Conservation (phyloP, 1,139 yeast genomes). For the Suhomyces taliae region DNA sequence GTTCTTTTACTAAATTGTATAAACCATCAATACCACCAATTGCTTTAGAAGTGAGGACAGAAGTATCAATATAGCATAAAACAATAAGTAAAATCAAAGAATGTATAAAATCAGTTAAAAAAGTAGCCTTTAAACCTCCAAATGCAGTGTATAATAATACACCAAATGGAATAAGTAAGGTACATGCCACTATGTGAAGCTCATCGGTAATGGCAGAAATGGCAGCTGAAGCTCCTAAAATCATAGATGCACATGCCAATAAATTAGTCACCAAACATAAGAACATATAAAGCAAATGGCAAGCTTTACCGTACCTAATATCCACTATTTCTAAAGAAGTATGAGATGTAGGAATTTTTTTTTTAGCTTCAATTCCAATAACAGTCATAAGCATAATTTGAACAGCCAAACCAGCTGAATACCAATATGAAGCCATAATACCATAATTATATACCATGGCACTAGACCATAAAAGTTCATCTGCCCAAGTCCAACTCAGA, state of each 20-base stretch:
- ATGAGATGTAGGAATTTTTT: conserved; percentile 31
- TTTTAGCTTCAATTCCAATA: conserved; percentile 31
- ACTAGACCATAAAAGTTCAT: conserved; percentile 26
- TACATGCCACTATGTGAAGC: conserved; percentile 32
- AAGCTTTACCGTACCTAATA: conserved; percentile 29
- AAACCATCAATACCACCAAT: conserved; percentile 33
- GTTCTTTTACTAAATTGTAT: conserved; percentile 21
- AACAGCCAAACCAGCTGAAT: conserved; percentile 29
- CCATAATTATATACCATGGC: conserved; percentile 32
- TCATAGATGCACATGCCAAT: conserved; percentile 35
- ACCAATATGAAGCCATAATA: conserved; percentile 26
- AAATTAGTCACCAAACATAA: conserved; percentile 33
- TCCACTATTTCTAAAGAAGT: conserved; percentile 33
- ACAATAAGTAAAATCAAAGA: conserved; percentile 35
- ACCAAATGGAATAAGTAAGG: conserved; percentile 38
- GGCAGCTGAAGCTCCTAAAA: conserved; percentile 37
- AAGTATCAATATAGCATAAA: conserved; percentile 27
- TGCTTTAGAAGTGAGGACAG: conserved; percentile 24
- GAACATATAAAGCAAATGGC: conserved; percentile 33
- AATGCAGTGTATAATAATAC: conserved; percentile 38
- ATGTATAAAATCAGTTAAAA: conserved; percentile 38
- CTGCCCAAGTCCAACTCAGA: conserved; percentile 34
- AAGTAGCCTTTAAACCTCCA: conserved; percentile 45
- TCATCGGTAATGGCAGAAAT: conserved; percentile 35
- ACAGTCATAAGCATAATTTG: conserved; percentile 31